phyloP scores from a whole-genome alignment of 2,329 filamentous ascomycete genomes.

The Rhinocladiella similis region DNA sequence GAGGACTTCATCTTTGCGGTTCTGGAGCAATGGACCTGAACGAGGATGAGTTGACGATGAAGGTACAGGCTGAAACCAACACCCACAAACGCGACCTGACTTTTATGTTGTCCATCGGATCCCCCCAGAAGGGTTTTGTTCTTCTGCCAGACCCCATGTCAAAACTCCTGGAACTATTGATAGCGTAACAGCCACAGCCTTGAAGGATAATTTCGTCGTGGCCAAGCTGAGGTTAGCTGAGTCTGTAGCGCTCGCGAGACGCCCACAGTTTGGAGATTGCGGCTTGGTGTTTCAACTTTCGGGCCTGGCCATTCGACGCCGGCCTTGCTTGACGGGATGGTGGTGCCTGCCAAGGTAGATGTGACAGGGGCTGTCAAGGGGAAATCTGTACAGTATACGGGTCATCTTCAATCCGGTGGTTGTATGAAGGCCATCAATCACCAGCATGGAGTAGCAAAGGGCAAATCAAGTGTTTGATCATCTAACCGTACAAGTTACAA shows the following conservation, averaged over 20 bases:
- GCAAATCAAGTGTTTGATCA: no score
- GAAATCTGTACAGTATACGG: no score
- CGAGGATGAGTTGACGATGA: background rate
- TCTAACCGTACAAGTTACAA: no score
- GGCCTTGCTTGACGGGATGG: background rate
- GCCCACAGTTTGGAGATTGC: background rate
- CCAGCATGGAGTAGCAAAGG: no score
- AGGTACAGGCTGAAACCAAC: no score
- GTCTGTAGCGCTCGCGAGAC: background rate
- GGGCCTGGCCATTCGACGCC: background rate
- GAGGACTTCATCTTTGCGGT: slow-evolving; percentile 21
- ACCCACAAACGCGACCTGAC: background rate
- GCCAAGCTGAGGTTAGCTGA: background rate
- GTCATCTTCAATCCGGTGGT: no score
- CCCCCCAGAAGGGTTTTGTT: background rate
- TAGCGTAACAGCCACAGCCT: background rate
- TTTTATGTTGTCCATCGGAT: background rate
- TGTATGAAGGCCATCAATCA: no score
- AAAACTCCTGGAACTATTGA: background rate
- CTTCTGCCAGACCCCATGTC: background rate
- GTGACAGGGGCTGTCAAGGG: no score
- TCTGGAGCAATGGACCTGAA: background rate
- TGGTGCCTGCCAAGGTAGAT: no score
- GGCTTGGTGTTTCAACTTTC: background rate
- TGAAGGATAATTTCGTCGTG: background rate